Percentiles rank a stretch among this genome's conserved stretches.
Conservation (phyloP, 352 stramenopile species). For the Pythium apleroticum region DNA sequence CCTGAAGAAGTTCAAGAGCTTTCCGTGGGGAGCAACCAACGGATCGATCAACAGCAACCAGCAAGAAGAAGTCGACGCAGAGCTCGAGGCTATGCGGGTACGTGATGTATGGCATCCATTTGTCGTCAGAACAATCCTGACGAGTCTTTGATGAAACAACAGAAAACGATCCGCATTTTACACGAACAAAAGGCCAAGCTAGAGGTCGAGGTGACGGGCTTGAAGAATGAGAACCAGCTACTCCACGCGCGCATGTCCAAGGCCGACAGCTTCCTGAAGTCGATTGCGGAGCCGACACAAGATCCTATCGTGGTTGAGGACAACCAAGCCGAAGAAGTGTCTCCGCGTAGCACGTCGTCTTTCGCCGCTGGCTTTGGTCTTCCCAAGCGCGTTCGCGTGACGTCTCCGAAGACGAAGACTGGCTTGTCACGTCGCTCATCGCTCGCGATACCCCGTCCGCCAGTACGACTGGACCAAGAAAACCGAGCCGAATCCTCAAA, state of each 20-base stretch:
- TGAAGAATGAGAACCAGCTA: slow-evolving; percentile 32
- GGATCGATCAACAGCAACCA: neutral
- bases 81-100: slow-evolving; percentile 33
- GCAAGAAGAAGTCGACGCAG: slow-evolving; percentile 9
- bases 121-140: too few species aligned
- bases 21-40: slow-evolving; percentile 25
- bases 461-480: slow-evolving; percentile 18
- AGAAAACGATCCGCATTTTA: slow-evolving; percentile 36
- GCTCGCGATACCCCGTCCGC: slow-evolving; percentile 2
- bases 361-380: slow-evolving; percentile 2
- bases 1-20: slow-evolving; percentile 46
- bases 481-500: slow-evolving; percentile 24
- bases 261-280: slow-evolving; percentile 27
- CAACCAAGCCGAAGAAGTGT: neutral
- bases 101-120: too few species aligned
- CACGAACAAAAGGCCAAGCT: slow-evolving; percentile 34
- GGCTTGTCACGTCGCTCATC: slow-evolving; percentile 1
- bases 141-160: too few species aligned
- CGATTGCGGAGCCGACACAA: slow-evolving; percentile 14
- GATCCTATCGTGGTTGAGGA: neutral
- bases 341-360: neutral
- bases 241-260: slow-evolving; percentile 26
- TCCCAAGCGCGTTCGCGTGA: slow-evolving; percentile 24
- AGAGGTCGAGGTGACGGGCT: slow-evolving; percentile 27
- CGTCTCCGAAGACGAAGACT: slow-evolving; percentile 14